Conservation (phyloP, 306 rosid species). For the Malus domestica region ASM211411v1 NC_041798.1:32758501-32759000, state of each 20-base stretch:
- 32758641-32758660: not conserved
- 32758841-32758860: too few species aligned
- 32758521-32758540: conserved; percentile 26
- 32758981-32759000: not conserved
- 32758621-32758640: not conserved
- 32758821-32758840: not conserved
- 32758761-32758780: not conserved
- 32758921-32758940: too few species aligned
- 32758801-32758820: not conserved
- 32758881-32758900: too few species aligned
- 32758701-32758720: not conserved
- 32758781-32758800: not conserved
- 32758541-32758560: not conserved
- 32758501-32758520: conserved; percentile 97
- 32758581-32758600: conserved; percentile 2
- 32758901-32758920: too few species aligned
- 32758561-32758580: not conserved
- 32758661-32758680: not conserved
- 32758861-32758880: too few species aligned
- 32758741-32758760: not conserved
- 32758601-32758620: not conserved
- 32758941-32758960: too few species aligned
- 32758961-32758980: too few species aligned
- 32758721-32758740: not conserved
- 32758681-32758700: not conserved